Percentiles rank a stretch among this genome's conserved stretches.
phyloP scores from a whole-genome alignment of 805 yeast genomes.

The Allodekkera sacchari region DNA sequence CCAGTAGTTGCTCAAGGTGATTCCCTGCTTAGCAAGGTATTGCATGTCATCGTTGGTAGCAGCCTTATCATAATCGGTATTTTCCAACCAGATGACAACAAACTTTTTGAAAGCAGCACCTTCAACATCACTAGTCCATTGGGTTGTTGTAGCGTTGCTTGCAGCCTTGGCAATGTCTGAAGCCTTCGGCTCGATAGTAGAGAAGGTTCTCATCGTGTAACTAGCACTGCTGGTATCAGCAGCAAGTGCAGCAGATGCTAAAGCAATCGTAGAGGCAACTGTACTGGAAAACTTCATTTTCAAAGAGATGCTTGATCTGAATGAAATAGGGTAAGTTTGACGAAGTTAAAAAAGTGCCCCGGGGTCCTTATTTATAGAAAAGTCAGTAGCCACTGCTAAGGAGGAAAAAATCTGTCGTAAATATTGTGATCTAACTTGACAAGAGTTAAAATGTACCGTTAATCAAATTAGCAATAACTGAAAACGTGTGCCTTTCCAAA shows the following conservation, averaged over 20 bases:
- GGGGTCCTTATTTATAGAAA: no score
- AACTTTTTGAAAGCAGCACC: conserved; percentile 34
- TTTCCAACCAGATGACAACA: conserved; percentile 40
- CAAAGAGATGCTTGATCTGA: no score
- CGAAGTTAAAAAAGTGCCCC: no score
- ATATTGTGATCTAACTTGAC: no score
- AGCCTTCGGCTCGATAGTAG: conserved; percentile 24
- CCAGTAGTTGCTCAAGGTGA: conserved; percentile 42
- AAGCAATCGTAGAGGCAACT: conserved; percentile 4
- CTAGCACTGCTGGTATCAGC: conserved; percentile 12
- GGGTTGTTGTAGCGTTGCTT: conserved; percentile 25
- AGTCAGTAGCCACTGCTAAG: no score
- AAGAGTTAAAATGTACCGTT: no score
- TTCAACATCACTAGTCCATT: conserved; percentile 26
- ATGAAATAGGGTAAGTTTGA: no score
- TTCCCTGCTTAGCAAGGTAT: conserved; percentile 35
- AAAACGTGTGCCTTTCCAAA: no score
- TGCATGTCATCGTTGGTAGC: conserved; percentile 34
- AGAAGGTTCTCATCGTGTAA: conserved; percentile 18
- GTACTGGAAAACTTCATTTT: conserved; percentile 2
- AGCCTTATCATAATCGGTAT: conserved; percentile 45
- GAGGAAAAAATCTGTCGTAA: no score
- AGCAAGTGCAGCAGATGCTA: conserved; percentile 6
- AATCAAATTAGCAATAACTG: no score
- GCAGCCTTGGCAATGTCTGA: conserved; percentile 26